Evolutionary conservation across 371 early-diverging fungal species (phyloP), one percentile per base, ranked within the genome.

Genomic region (Blakeslea trispora): DNA sequence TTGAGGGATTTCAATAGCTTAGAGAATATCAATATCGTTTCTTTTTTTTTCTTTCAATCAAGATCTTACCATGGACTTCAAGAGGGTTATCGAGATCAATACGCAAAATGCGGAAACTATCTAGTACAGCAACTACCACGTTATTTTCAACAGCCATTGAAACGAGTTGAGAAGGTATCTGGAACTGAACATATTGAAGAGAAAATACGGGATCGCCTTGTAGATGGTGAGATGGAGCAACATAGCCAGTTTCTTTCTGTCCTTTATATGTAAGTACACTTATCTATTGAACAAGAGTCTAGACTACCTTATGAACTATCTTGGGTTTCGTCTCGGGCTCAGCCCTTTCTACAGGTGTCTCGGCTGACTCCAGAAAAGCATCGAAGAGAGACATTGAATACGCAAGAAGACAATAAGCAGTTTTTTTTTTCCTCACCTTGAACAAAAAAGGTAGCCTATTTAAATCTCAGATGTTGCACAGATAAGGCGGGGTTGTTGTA

Each of bases 151-250:
- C 95, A 0, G 82, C 82, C 71, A 90, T 71, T 17, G 81, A 69
- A 6, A 82, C 72, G 5, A 95, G 68, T 23, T 66, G 60, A 13
- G 82, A 86, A 13, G 91, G 87, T 53, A 91, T 83, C 41, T 83
- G 84, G 58, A 92, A 93, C 55, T 92, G 91, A 50, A 94, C 93
- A 28, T 77, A 79, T 64, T 91, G 91, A n/a, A 94, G 77, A n/a
- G 84, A 72, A 61, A 94, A 94, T 41, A 91, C 81, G 39, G 72
- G 71, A 22, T 67, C 55, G 22, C 70, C 75, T 15, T 69, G 69
- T 14, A 72, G 66, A 3, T 59, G 51, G 15, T 67, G 52, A n/a
- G 68, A 66, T 17, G 70, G 59, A 6, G 72, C 69, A 43, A 77
- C 75, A 57, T 72, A 79, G 21, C 79, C 79, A n/a, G 74, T 73